Evolutionary conservation across 495 filamentous ascomycete species (phyloP).

Genomic region (Rostrohypoxylon terebratum): DNA sequence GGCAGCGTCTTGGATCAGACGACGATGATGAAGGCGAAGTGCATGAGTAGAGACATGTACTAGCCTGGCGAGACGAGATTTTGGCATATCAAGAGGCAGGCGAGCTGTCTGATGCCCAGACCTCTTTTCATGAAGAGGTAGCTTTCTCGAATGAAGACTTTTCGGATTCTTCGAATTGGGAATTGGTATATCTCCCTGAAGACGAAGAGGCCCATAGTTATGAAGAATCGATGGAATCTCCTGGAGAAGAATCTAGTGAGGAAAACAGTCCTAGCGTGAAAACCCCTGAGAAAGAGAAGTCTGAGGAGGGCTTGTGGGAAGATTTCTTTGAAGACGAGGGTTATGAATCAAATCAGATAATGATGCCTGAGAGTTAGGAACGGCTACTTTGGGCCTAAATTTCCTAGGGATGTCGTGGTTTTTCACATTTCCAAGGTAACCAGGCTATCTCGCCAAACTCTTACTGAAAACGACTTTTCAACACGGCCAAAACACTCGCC

Average conservation of each 20-base stretch:
- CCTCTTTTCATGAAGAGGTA: not conserved
- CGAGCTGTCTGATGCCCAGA: not conserved
- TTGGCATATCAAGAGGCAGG: not conserved
- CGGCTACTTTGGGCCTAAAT: not conserved
- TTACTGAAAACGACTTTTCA: not conserved
- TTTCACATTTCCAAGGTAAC: not conserved
- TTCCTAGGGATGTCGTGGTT: not conserved
- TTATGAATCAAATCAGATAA: not conserved
- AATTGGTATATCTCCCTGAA: not conserved
- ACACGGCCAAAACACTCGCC: not conserved
- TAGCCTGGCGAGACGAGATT: not conserved
- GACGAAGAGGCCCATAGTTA: too few relatives aligned
- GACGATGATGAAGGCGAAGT: conserved; percentile 50
- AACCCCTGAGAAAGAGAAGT: not conserved
- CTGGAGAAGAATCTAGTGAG: not conserved
- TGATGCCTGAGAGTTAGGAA: not conserved
- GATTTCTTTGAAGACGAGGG: not conserved
- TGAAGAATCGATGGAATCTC: not conserved
- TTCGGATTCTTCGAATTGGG: not conserved
- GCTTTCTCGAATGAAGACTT: not conserved
- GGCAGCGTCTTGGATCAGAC: conserved; percentile 44
- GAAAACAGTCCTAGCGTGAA: not conserved
- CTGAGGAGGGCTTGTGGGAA: not conserved
- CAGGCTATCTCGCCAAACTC: not conserved
- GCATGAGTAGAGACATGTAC: conserved; percentile 39